phyloP scores from a whole-genome alignment of 1,284 basidiomycete genomes.

The Takashimella koratensis region DNA sequence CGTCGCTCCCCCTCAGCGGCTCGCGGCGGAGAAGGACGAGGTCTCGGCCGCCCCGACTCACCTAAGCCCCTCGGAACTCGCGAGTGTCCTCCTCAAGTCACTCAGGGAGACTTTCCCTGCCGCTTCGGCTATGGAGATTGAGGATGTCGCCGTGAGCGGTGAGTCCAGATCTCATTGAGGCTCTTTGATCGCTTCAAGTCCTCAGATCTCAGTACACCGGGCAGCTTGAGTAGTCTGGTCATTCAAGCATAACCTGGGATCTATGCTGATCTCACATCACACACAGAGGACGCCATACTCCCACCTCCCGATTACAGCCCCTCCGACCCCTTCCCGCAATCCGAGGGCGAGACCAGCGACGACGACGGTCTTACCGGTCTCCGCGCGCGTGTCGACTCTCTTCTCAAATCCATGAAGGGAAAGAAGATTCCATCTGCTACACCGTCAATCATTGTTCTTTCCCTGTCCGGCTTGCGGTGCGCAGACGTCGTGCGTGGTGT shows the following conservation, averaged over 20 bases:
- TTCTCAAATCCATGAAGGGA: not conserved
- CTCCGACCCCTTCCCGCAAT: constrained; percentile 6
- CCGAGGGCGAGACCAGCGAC: constrained; percentile 7
- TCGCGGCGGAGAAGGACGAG: constrained; percentile 4
- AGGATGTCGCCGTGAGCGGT: constrained; percentile 36
- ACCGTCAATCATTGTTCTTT: constrained; percentile 45
- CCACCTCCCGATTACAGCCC: constrained; percentile 11
- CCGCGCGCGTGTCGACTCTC: not conserved
- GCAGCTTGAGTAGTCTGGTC: not conserved
- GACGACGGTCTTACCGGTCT: not conserved
- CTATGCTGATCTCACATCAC: too few species aligned
- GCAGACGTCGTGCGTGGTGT: constrained; percentile 49
- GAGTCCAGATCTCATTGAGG: too few species aligned
- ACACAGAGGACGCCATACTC: constrained; percentile 9
- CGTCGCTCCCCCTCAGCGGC: constrained; percentile 1
- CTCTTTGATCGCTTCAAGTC: not conserved
- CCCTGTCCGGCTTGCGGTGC: constrained; percentile 46
- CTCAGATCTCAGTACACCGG: not conserved
- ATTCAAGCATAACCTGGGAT: too few species aligned
- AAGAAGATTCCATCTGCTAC: constrained; percentile 26
- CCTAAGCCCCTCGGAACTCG: constrained; percentile 20
- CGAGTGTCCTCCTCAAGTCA: constrained; percentile 26
- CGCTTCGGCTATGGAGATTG: constrained; percentile 43
- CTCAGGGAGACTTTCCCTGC: constrained; percentile 37
- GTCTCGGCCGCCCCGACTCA: constrained; percentile 18